These are phyloP conservation scores for Curvularia sp. DNA, from an alignment of 2,329 filamentous ascomycete genomes.

Conservation along the genomic window DNA sequence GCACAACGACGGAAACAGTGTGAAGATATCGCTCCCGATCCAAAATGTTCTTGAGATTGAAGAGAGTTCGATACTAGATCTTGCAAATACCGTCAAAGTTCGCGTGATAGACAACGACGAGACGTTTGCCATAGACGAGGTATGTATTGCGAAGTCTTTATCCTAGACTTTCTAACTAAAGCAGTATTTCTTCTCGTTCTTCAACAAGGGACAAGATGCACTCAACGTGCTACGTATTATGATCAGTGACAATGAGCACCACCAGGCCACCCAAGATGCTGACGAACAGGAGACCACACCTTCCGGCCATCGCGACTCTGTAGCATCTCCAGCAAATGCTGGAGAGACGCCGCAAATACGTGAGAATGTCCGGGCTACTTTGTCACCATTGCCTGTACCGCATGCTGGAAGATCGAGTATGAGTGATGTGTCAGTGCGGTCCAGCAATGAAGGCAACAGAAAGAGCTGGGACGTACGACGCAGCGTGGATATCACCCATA, in stretches of 20 bases:
- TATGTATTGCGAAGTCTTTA: conserved; percentile 45
- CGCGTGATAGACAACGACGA: conserved; percentile 92
- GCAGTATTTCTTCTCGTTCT: conserved; percentile 96
- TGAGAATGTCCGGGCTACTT: conserved; percentile 54
- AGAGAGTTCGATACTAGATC: conserved; percentile 86
- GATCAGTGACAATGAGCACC: conserved; percentile 67
- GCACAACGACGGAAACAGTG: conserved; percentile 94
- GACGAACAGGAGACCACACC: conserved; percentile 24
- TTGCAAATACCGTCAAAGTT: conserved; percentile 92
- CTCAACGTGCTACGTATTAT: conserved; percentile 78
- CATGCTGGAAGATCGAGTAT: conserved; percentile 46
- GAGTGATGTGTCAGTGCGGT: conserved; percentile 54
- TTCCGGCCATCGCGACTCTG: conserved; percentile 19
- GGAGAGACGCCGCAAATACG: conserved; percentile 39
- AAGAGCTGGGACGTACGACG: conserved; percentile 53
- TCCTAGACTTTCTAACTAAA: conserved; percentile 12
- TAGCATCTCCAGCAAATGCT: conserved; percentile 28
- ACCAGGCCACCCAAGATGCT: conserved; percentile 27
- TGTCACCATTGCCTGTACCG: conserved; percentile 51
- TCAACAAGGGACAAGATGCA: conserved; percentile 83
- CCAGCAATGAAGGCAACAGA: conserved; percentile 47
- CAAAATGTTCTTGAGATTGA: conserved; percentile 91
- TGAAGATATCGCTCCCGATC: conserved; percentile 92
- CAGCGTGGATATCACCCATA: conserved; percentile 58
- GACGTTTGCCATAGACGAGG: conserved; percentile 93